Evolutionary conservation across 2,329 filamentous ascomycete species (phyloP), one percentile per base, ranked within the genome.

Genomic region (Aulographum hederae): DNA sequence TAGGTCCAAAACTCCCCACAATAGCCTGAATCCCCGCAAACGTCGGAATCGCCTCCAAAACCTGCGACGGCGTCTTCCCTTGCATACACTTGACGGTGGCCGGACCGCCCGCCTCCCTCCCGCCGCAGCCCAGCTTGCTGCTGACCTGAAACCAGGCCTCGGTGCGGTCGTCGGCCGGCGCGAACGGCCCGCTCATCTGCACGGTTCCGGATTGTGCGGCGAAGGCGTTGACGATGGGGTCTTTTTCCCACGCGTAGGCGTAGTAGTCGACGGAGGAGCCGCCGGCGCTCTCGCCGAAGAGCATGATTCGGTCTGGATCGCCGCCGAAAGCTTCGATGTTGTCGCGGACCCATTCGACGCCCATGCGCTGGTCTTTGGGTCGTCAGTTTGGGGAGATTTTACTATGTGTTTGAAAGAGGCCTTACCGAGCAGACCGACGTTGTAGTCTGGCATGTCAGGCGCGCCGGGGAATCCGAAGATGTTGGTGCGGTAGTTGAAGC

Each of bases 281-380:
- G 5, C 32, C 32, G 14, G 32, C 32, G 6, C 18, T 23, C 19
- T 34, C 32, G 16, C 32, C 32, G 18, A 34, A 34, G 20, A 34
- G 21, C 13, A 13, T 34, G 28, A 34, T 34, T 12, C 32, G 32
- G n/a, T n/a, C n/a, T n/a, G n/a, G n/a, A n/a, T n/a, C n/a, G n/a
- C n/a, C n/a, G n/a, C n/a, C n/a, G n/a, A n/a, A n/a, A n/a, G n/a
- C n/a, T n/a, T n/a, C n/a, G n/a, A n/a, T n/a, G n/a, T n/a, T n/a
- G n/a, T n/a, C n/a, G n/a, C n/a, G n/a, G n/a, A n/a, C n/a, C n/a
- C n/a, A n/a, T n/a, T n/a, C n/a, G n/a, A n/a, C n/a, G n/a, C n/a
- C n/a, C n/a, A n/a, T n/a, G n/a, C n/a, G n/a, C n/a, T n/a, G n/a
- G n/a, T n/a, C n/a, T n/a, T n/a, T n/a, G n/a, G n/a, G n/a, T n/a